Evolutionary conservation across 1,139 yeast genomes (phyloP).

Genomic region (Diutina rugosa): DNA sequence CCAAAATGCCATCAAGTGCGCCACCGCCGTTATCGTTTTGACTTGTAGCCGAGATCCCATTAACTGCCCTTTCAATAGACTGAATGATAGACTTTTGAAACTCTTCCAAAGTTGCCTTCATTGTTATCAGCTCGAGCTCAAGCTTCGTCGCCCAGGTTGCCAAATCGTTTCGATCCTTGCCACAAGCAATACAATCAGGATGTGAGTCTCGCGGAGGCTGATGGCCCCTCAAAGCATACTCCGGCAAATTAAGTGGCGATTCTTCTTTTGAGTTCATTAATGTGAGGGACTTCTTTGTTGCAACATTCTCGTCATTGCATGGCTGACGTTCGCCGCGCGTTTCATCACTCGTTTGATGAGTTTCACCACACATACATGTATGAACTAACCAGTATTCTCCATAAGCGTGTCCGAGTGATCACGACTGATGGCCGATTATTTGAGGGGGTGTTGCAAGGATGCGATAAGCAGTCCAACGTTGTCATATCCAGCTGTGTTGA

Average conservation of each 20-base stretch:
- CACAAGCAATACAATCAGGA: neutral
- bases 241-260: neutral
- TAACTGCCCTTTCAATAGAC: neutral
- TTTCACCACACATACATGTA: neutral
- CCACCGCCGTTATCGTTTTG: neutral
- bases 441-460: constrained; percentile 67
- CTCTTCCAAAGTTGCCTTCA: neutral
- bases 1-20: neutral
- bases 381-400: neutral
- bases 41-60: neutral
- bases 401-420: constrained; percentile 22
- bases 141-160: neutral
- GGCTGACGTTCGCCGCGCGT: neutral
- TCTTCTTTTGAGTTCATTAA: neutral
- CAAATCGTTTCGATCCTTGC: neutral
- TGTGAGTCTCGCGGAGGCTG: neutral
- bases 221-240: neutral
- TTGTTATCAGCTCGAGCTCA: neutral
- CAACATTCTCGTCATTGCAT: neutral
- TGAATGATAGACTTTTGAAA: neutral
- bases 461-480: constrained; percentile 69
- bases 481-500: constrained; percentile 53
- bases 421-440: constrained; percentile 76
- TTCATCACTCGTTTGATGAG: neutral
- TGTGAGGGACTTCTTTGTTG: neutral